Percentiles rank a stretch among this genome's conserved stretches.
phyloP scores from a whole-genome alignment of 1,284 basidiomycete genomes.

The Psilocybe mexicana region DNA sequence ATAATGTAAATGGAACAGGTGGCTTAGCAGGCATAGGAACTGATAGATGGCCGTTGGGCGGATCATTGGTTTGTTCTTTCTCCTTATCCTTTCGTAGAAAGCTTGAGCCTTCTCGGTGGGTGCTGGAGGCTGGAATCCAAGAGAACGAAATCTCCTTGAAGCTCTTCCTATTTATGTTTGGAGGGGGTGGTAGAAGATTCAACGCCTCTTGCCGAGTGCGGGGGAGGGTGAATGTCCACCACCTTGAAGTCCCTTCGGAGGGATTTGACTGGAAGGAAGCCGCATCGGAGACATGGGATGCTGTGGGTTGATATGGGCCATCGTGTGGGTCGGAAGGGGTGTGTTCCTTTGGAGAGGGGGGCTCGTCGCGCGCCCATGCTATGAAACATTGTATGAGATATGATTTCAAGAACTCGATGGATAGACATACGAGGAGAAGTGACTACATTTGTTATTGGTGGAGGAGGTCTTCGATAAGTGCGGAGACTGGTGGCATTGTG shows the following conservation, averaged over 20 bases:
- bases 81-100: slow-evolving; percentile 35
- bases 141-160: slow-evolving; percentile 44
- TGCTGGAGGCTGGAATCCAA: slow-evolving; percentile 40
- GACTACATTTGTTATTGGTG: slow-evolving; percentile 54
- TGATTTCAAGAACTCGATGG: slow-evolving; percentile 18
- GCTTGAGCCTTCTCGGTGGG: slow-evolving; percentile 32
- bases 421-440: slow-evolving; percentile 65
- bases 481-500: slow-evolving; percentile 43
- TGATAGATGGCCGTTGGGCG: slow-evolving; percentile 27
- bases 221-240: slow-evolving; percentile 68
- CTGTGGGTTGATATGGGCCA: slow-evolving; percentile 28
- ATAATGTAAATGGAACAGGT: slow-evolving; percentile 47
- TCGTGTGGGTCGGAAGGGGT: slow-evolving; percentile 19
- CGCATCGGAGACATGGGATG: slow-evolving; percentile 49
- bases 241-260: slow-evolving; percentile 50
- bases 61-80: slow-evolving; percentile 29
- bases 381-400: slow-evolving; percentile 8
- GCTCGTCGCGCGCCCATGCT: slow-evolving; percentile 85
- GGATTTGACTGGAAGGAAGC: slow-evolving; percentile 52
- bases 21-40: slow-evolving; percentile 31
- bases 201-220: slow-evolving; percentile 36
- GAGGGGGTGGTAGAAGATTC: slow-evolving; percentile 19
- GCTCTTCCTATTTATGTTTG: slow-evolving; percentile 34
- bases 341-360: slow-evolving; percentile 66
- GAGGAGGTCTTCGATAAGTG: slow-evolving; percentile 39